phyloP scores from a whole-genome alignment of 306 rosid species.

The Prunus davidiana region DNA sequence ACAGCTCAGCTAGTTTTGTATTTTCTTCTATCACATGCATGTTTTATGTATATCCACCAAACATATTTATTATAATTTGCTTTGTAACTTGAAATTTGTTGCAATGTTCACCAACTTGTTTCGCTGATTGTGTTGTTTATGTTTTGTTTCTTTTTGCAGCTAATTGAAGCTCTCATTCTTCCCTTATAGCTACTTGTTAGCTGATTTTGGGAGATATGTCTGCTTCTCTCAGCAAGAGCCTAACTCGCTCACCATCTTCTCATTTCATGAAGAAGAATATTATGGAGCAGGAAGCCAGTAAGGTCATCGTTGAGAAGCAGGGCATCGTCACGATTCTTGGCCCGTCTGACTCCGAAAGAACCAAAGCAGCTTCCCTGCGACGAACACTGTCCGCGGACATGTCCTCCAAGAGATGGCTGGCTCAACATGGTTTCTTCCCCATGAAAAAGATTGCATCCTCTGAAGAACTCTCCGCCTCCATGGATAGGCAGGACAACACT shows the following conservation, averaged over 20 bases:
- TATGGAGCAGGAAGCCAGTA: conserved; percentile 13
- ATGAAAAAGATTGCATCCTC: conserved; percentile 59
- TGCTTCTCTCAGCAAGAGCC: conserved; percentile 27
- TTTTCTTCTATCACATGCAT: conserved; percentile 23
- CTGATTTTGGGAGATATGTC: conserved; percentile 27
- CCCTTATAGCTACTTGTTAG: background rate
- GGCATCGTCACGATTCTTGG: conserved; percentile 70
- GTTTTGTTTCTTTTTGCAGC: conserved; percentile 33
- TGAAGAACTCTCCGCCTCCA: conserved; percentile 28
- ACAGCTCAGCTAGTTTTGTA: background rate
- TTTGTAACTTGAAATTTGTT: conserved; percentile 37
- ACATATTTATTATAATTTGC: background rate
- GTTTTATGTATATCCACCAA: background rate
- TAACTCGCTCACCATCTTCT: conserved; percentile 19
- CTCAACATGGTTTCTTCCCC: conserved; percentile 46
- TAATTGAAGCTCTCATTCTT: background rate
- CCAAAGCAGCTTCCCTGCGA: conserved; percentile 45
- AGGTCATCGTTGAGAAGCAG: conserved; percentile 32
- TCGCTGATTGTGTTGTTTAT: conserved; percentile 2
- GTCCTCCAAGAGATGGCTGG: conserved; percentile 80
- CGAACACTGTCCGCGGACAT: conserved; percentile 91
- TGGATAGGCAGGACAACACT: conserved; percentile 3
- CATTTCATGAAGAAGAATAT: conserved; percentile 12
- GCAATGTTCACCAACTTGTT: background rate
- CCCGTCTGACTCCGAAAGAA: conserved; percentile 33